These are phyloP conservation scores for Backusella sp. DNA, from an alignment of 192 early-diverging fungal species.

Conservation along the genomic window DNA sequence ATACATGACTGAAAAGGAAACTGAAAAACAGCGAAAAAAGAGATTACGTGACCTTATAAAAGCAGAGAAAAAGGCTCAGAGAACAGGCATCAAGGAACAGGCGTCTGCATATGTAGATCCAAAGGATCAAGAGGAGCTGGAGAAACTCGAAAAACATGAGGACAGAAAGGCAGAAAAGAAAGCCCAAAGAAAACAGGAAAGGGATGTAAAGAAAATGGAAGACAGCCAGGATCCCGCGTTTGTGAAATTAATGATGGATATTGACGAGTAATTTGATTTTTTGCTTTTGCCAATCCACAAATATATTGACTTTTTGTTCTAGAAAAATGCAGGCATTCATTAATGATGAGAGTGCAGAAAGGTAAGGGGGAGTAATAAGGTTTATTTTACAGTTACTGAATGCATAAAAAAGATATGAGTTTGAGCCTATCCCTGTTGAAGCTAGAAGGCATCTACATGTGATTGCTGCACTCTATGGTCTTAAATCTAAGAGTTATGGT, in stretches of 20 bases:
- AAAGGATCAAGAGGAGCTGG: conserved; percentile 4
- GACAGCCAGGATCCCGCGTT: neutral
- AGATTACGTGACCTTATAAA: neutral
- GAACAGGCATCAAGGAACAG: neutral
- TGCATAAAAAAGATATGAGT: conserved; percentile 21
- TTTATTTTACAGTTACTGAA: neutral
- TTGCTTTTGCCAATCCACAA: neutral
- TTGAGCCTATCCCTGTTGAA: conserved; percentile 43
- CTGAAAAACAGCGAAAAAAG: neutral
- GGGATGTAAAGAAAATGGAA: neutral
- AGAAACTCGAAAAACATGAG: neutral
- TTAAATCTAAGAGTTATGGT: conserved; percentile 45
- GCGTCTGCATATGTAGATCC: neutral
- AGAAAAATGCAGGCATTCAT: conserved; percentile 28
- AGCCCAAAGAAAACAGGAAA: neutral
- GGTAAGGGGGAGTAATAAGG: neutral
- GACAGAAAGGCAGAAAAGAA: neutral
- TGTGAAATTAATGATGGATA: neutral
- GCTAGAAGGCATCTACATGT: conserved; percentile 45
- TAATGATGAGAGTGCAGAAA: conserved; percentile 23
- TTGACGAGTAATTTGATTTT: neutral
- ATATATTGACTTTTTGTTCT: neutral
- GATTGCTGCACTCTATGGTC: conserved; percentile 43
- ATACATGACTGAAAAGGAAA: neutral
- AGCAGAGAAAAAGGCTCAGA: neutral